Percentiles rank a stretch among this genome's conserved stretches.
Conservation (phyloP, 202 grass and related monocot genomes). For the Carex sylvatica region DNA sequence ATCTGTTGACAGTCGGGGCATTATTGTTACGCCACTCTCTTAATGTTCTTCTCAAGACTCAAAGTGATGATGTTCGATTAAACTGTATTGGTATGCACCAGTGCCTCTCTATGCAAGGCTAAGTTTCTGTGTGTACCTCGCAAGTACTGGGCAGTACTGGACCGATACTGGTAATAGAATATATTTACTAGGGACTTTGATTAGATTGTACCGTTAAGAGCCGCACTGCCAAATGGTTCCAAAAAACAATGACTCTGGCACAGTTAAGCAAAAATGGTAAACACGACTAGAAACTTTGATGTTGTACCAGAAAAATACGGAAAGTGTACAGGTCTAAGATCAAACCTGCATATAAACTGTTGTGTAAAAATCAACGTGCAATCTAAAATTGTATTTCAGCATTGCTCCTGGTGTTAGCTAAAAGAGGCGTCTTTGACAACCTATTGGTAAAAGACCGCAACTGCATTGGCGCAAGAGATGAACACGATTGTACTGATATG, state of each 20-base stretch:
- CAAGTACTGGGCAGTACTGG: background rate
- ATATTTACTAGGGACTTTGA: background rate
- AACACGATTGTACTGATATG: conserved; percentile 32
- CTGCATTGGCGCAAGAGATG: conserved; percentile 38
- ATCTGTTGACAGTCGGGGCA: conserved; percentile 40
- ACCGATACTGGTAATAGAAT: background rate
- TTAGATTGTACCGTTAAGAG: background rate
- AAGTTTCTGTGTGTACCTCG: background rate
- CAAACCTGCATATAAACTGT: background rate
- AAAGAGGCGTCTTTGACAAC: conserved; percentile 51
- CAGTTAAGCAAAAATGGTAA: background rate
- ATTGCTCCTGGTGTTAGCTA: conserved; percentile 69
- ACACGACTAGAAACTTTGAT: background rate
- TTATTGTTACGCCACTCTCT: conserved; percentile 57
- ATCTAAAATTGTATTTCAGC: conserved; percentile 40
- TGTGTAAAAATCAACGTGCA: background rate
- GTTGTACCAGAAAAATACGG: background rate
- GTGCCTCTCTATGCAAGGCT: background rate
- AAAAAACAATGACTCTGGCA: background rate
- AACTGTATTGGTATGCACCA: conserved; percentile 81
- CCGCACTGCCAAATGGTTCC: background rate
- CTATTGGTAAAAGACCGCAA: conserved; percentile 38
- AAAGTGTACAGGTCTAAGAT: background rate
- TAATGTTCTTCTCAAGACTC: conserved; percentile 83
- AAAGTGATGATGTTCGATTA: conserved; percentile 77